phyloP scores from a whole-genome alignment of 2,329 filamentous ascomycete species.

The Coniochaeta sp. region DNA sequence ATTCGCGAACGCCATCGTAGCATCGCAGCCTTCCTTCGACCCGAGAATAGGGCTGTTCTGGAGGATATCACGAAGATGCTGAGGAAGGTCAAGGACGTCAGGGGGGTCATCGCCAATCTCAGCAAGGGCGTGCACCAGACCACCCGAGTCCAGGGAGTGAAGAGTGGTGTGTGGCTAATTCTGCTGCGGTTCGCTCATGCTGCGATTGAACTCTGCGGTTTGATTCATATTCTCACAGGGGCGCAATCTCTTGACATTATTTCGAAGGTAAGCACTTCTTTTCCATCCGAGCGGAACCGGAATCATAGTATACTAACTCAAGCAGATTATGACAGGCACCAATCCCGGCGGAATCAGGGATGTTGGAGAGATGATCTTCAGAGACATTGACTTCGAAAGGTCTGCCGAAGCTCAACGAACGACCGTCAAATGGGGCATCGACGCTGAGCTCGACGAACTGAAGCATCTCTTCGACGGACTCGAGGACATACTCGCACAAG shows the following conservation, averaged over 20 bases:
- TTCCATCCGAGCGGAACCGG: neutral
- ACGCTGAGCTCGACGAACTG: conserved; percentile 67
- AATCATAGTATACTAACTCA: neutral
- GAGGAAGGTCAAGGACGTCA: conserved; percentile 69
- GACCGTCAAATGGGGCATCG: conserved; percentile 65
- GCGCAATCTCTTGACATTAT: conserved; percentile 44
- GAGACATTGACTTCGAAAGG: conserved; percentile 72
- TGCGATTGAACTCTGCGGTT: conserved; percentile 61
- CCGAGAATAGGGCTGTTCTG: conserved; percentile 56
- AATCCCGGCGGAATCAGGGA: conserved; percentile 47
- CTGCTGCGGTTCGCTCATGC: conserved; percentile 65
- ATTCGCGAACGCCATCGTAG: conserved; percentile 68
- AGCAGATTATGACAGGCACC: neutral
- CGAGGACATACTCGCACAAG: conserved; percentile 61
- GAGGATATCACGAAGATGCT: conserved; percentile 53
- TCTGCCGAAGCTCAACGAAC: conserved; percentile 66
- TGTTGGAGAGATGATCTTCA: conserved; percentile 64
- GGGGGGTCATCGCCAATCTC: conserved; percentile 59
- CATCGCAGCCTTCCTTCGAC: conserved; percentile 57
- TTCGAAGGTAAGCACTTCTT: conserved; percentile 36
- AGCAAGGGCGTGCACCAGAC: conserved; percentile 66
- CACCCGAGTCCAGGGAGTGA: conserved; percentile 42
- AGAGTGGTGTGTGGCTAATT: conserved; percentile 65
- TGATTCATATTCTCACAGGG: conserved; percentile 49
- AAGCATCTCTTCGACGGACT: conserved; percentile 75